Evolutionary conservation across 2,329 filamentous ascomycete genomes (phyloP), one percentile per base, ranked within the genome.

Genomic region (Diplodia sapinea): DNA sequence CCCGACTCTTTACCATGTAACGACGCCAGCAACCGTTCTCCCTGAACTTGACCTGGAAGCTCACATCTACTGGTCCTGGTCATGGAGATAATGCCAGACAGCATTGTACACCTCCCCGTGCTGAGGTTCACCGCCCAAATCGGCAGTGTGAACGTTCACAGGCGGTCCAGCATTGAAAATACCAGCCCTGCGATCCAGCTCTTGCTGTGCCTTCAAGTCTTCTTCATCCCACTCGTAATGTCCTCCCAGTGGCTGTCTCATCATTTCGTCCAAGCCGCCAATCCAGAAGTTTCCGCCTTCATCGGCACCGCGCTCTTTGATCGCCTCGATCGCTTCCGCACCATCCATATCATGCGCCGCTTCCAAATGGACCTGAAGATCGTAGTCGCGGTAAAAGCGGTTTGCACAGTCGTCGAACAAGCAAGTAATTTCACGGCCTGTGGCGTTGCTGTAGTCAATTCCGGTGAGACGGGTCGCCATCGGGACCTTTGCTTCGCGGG

Each of bases 291-390:
- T 74, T 15, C 79, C 81, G n/a, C 79, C 80, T 36, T 73, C 71
- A 5, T 79, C 67, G 12, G 81, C 82, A 33, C 80, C 75, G 54
- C 75, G 73, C 70, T 82, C 81, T 2, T 72, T 71, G 17, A 82
- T 72, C 38, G 77, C 75, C 15, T 80, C 76, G 17, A 78, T 75
- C 72, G 80, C 70, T 4, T 75, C 74, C n/a, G 72, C 71, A 1
- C 76, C 77, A 4, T 70, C 59, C 54, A 78, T 76, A 31, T 74
- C 74, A 69, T 84, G 83, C 4, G 69, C 72, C 62, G 80, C 78
- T 68, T 78, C 82, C 78, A 87, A 80, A 72, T 90, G 88, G 7
- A 83, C 76, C 70, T 84, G 83, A 4, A 89, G 79, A 72, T 89
- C 86, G 69, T 86, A 85, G 47, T 87, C 83, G 55, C 85, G 82